Base-by-base conservation (phyloP, 352 stramenopile species). In the Globisporangium megalacanthum region DNA sequence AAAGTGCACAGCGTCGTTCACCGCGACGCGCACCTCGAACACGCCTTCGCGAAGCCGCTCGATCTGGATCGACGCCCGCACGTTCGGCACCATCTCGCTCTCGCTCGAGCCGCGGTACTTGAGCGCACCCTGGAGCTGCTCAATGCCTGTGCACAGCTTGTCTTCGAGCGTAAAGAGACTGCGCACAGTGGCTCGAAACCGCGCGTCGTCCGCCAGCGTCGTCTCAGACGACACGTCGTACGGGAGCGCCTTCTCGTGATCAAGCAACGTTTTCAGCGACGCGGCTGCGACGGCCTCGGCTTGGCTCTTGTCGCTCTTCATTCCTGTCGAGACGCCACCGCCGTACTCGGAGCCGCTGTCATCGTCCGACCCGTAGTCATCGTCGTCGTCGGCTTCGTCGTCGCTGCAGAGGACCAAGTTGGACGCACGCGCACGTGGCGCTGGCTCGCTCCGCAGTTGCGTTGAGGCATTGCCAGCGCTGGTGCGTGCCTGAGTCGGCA, bases 131-230 rank as follows among this genome's bases (percentile, higher is more conserved):
- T 79, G 72, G 10, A 91, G 70, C 19, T 41, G 50, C 17, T 75
- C 68, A 48, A 93, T 90, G 9, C 73, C 75, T 9, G 64, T 58
- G 60, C 79, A 93, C 15, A 91, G 54, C 4, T 79, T 73, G 61
- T 93, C 79, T 39, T 57, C 50, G 36, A 71, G 69, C 14, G 80
- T 93, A 54, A 93, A 91, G 3, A 93, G 61, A 70, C 83, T 90
- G 36, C 83, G 75, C 35, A 93, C 84, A 25, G 74, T 64, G 7
- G 83, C 83, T 8, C 83, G 79, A 37, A 89, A 86, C 57, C 65
- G 75, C 2, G 70, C 71, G 42, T 89, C 81, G 56, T 89, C 74
- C 0, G 74, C 61, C 1, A 15, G 25, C 19, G 42, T 51, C 6
- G 54, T 69, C 52, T 93, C 83, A 0, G 73, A 82, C 13, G 66